Conservation (phyloP, 495 filamentous ascomycete genomes). For the Paragyromitra xinjiangensis region DNA sequence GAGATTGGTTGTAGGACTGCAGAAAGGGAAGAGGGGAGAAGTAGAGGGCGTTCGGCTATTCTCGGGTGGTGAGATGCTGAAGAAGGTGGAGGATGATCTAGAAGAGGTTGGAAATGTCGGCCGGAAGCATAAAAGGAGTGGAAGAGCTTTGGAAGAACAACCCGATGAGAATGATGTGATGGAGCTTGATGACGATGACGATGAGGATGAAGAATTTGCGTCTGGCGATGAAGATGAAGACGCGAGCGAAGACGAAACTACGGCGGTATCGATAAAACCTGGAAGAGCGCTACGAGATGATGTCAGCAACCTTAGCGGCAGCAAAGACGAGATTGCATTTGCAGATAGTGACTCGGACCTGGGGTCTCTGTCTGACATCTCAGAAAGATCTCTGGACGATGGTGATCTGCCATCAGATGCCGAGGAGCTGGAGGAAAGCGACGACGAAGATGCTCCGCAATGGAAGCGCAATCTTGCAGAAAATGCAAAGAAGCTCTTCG, state of each 20-base stretch:
- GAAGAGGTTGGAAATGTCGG: conserved; percentile 66
- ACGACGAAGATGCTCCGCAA: conserved; percentile 71
- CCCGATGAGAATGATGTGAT: conserved; percentile 66
- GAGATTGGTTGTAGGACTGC: conserved; percentile 88
- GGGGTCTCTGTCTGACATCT: conserved; percentile 80
- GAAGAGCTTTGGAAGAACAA: conserved; percentile 68
- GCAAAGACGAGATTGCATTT: conserved; percentile 79
- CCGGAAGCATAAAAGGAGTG: conserved; percentile 73
- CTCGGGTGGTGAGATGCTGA: conserved; percentile 74
- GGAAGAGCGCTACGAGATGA: conserved; percentile 66
- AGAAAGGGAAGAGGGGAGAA: conserved; percentile 84
- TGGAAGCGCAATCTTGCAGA: conserved; percentile 90
- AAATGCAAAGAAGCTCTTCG: conserved; percentile 76
- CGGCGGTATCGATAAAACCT: conserved; percentile 62
- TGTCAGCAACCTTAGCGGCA: conserved; percentile 57
- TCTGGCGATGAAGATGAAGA: conserved; percentile 67
- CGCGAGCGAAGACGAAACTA: conserved; percentile 65
- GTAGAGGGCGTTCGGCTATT: conserved; percentile 85
- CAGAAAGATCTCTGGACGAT: conserved; percentile 69
- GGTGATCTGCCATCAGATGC: conserved; percentile 62
- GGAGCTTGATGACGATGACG: conserved; percentile 65
- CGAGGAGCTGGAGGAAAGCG: conserved; percentile 67
- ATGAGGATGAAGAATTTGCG: conserved; percentile 68
- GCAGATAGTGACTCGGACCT: conserved; percentile 96
- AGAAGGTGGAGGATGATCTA: conserved; percentile 68